Conservation (phyloP, 805 yeast species). For the Wickerhamomyces subpelliculosus region DNA sequence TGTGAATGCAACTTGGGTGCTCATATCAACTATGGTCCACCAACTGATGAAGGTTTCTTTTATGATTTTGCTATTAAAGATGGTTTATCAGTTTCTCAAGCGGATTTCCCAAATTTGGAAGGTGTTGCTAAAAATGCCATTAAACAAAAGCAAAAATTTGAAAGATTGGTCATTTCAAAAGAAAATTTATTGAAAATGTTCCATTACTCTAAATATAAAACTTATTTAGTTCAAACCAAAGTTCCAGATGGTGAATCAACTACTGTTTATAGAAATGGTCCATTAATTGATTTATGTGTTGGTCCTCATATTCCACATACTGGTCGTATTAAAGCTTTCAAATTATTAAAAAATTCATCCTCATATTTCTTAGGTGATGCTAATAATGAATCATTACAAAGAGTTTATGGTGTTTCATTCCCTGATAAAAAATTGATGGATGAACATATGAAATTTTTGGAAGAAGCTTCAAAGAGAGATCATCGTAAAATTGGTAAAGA, state of each 20-base stretch:
- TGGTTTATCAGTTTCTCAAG: slow-evolving; percentile 67
- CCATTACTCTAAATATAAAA: slow-evolving; percentile 92
- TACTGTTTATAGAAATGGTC: slow-evolving; percentile 97
- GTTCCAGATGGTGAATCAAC: slow-evolving; percentile 94
- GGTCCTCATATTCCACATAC: slow-evolving; percentile 99
- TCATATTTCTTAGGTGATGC: slow-evolving; percentile 95
- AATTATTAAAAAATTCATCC: slow-evolving; percentile 90
- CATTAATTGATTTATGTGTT: slow-evolving; percentile 90
- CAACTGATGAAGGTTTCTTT: slow-evolving; percentile 96
- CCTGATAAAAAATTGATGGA: slow-evolving; percentile 97
- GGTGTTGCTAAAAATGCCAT: slow-evolving; percentile 82
- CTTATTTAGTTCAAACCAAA: slow-evolving; percentile 75
- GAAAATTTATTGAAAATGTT: slow-evolving; percentile 91
- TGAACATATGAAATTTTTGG: slow-evolving; percentile 88
- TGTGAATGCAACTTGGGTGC: slow-evolving; percentile 96
- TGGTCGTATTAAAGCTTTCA: slow-evolving; percentile 91
- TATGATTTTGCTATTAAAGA: slow-evolving; percentile 90
- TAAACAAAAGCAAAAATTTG: slow-evolving; percentile 92
- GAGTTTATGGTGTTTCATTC: slow-evolving; percentile 96
- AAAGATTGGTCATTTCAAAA: slow-evolving; percentile 86
- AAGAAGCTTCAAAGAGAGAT: slow-evolving; percentile 93
- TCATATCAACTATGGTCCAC: slow-evolving; percentile 91
- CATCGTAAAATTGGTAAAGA: slow-evolving; percentile 96
- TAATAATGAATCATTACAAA: slow-evolving; percentile 88
- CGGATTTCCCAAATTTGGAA: slow-evolving; percentile 81